Evolutionary conservation across 2,329 filamentous ascomycete genomes (phyloP).

Genomic region (Didymella pinodella): DNA sequence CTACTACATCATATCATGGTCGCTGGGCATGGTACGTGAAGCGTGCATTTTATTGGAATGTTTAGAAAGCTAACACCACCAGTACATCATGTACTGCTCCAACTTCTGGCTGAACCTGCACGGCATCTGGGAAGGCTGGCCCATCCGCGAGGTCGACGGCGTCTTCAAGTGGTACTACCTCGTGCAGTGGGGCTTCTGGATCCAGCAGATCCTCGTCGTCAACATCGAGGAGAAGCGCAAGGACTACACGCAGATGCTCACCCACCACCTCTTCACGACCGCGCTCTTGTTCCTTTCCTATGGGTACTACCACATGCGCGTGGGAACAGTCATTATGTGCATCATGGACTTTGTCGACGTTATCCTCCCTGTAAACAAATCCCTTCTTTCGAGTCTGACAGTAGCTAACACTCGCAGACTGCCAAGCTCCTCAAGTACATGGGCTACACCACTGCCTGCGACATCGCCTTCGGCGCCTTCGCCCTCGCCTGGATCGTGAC

Average conservation of each 20-base stretch:
- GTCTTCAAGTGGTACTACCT: conserved; percentile 89
- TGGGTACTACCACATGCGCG: conserved; percentile 83
- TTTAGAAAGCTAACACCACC: conserved; percentile 26
- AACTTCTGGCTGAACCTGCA: conserved; percentile 78
- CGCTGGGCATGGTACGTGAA: conserved; percentile 75
- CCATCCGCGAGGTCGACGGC: conserved; percentile 75
- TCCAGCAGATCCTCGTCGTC: conserved; percentile 93
- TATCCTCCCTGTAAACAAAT: conserved; percentile 72
- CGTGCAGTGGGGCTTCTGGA: conserved; percentile 88
- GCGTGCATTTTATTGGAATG: neutral
- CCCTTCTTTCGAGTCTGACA: neutral
- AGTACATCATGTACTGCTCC: conserved; percentile 84
- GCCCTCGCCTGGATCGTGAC: conserved; percentile 84
- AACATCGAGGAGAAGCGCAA: conserved; percentile 94
- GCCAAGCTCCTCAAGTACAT: conserved; percentile 94
- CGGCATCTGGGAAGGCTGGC: conserved; percentile 86
- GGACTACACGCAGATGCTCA: conserved; percentile 95
- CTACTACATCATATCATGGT: conserved; percentile 85
- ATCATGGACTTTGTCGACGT: conserved; percentile 95
- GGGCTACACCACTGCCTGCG: conserved; percentile 77
- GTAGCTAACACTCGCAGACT: conserved; percentile 60
- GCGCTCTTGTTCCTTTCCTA: conserved; percentile 82
- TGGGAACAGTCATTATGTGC: conserved; percentile 87
- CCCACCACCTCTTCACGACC: conserved; percentile 90
- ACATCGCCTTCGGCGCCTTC: conserved; percentile 84